Base-by-base conservation (phyloP, 305 asterid genomes). In the Rubia peregrina region DNA sequence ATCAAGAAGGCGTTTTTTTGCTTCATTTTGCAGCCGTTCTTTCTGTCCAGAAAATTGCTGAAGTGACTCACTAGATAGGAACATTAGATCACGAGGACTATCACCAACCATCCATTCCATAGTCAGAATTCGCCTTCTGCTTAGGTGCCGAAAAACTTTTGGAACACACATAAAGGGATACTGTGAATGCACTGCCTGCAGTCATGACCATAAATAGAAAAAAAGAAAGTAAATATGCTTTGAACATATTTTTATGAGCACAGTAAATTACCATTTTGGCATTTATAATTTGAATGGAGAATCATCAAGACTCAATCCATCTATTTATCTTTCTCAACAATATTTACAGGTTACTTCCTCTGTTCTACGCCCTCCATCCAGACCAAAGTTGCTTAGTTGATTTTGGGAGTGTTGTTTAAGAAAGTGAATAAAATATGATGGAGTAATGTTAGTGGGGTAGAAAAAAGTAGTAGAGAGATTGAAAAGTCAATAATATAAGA, bases 71-170 rank as follows among this genome's bases (percentile, higher is more conserved):
- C 92, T 78, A 69, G 95, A 79, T 55, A 41, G 68, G 60, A 85
- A 79, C 56, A 86, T 51, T 79, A 94, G 82, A 55, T 89, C 95
- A 74, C 71, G 87, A 59, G 99, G 97, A 83, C 89, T 90, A 67
- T 91, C 99, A 78, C 99, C 98, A 82, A 59, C 87, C 85, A 94
- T 86, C 99, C 99, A 94, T 76, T 94, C 98, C 98, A 94, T 87
- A 61, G 97, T 91, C 71, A 94, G 83, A 76, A 94, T 88, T 84
- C 96, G 82, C 83, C 81, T 91, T 75, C 82, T 84, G 78, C 80
- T 87, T 76, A 94, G 85, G 81, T 85, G 86, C 70, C 42, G 88
- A 74, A 79, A 81, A 67, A 94, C 86, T 85, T 88, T 88, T 55
- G 99, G 97, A 68, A 79, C 78, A 75, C 79, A 68, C 61, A 94